Percentiles rank a stretch among this genome's conserved stretches.
phyloP scores from a whole-genome alignment of 352 stramenopile species.

The Globisporangium alternatum region DNA sequence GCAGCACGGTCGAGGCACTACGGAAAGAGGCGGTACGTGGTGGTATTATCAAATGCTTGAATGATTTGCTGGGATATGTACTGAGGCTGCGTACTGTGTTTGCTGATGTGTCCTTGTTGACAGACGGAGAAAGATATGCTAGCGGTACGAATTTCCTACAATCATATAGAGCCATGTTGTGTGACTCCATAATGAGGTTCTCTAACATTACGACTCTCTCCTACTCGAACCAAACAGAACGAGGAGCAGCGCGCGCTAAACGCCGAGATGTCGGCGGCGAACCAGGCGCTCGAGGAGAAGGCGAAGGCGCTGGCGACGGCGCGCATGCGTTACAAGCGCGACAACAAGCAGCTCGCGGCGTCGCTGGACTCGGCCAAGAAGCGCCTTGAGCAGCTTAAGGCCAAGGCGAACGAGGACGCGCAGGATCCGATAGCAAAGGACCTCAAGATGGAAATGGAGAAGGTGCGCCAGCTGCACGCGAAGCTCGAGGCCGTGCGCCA shows the following conservation, averaged over 20 bases:
- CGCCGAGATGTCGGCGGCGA: conserved; percentile 75
- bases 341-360: conserved; percentile 77
- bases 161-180: too few relatives aligned
- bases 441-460: conserved; percentile 84
- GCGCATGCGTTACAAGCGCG: conserved; percentile 87
- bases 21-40: conserved; percentile 80
- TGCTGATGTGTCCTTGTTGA: conserved; percentile 29
- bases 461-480: conserved; percentile 75
- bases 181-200: too few relatives aligned
- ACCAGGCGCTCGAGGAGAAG: conserved; percentile 85
- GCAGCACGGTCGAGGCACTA: conserved; percentile 64
- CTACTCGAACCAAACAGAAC: conserved; percentile 38
- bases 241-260: conserved; percentile 87
- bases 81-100: background rate
- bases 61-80: background rate
- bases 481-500: conserved; percentile 85
- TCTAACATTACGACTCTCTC: background rate
- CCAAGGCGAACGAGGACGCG: conserved; percentile 64
- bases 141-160: conserved; percentile 38
- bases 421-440: conserved; percentile 80
- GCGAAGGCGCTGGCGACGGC: conserved; percentile 82
- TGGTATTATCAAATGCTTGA: background rate
- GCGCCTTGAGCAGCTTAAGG: conserved; percentile 75
- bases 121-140: conserved; percentile 89
- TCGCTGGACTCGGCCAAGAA: conserved; percentile 84